phyloP scores from a whole-genome alignment of 1,284 basidiomycete species.

The Farysia itapuensis region DNA sequence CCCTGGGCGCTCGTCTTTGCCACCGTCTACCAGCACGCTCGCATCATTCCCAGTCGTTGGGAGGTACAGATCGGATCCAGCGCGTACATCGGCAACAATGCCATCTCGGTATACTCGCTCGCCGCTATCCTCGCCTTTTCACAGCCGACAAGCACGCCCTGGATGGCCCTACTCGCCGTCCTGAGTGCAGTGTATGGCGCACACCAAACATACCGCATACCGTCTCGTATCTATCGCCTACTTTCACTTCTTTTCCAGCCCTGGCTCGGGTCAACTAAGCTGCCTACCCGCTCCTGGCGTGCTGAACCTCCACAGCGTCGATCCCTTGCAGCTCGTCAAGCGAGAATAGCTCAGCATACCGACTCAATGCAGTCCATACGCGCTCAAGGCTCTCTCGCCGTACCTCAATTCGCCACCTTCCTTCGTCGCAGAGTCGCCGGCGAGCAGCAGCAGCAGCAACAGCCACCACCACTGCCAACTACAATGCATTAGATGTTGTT shows the following conservation, averaged over 20 bases:
- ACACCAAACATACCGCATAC: neutral
- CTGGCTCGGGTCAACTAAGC: neutral
- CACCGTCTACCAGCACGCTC: constrained; percentile 16
- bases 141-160: constrained; percentile 1
- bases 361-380: too few relatives aligned
- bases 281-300: neutral
- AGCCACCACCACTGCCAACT: neutral
- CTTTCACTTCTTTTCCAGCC: neutral
- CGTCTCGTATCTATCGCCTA: neutral
- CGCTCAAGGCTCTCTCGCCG: too few relatives aligned
- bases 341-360: neutral
- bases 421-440: neutral
- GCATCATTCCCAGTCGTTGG: constrained; percentile 31
- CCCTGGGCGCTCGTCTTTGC: constrained; percentile 22
- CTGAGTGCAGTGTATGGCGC: constrained; percentile 1
- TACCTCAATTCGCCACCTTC: neutral
- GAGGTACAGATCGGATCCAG: constrained; percentile 1
- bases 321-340: neutral
- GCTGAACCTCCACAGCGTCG: neutral
- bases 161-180: neutral
- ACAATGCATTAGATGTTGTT: too few relatives aligned
- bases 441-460: neutral
- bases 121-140: constrained; percentile 1
- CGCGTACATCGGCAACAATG: neutral
- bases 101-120: neutral